phyloP scores from a whole-genome alignment of 2,329 filamentous ascomycete species.

The Calonectria leucothoes region DNA sequence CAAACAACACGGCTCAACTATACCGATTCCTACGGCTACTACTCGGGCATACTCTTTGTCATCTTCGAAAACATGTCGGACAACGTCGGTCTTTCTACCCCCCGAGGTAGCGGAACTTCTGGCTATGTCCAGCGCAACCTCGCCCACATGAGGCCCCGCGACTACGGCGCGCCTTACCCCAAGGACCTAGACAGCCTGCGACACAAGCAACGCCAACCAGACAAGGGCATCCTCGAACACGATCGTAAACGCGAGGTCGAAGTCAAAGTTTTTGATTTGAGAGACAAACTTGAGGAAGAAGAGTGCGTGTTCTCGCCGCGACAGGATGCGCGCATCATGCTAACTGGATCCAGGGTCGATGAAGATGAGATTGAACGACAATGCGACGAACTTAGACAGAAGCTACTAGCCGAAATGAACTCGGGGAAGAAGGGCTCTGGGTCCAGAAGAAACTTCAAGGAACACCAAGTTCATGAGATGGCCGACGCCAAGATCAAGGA shows the following conservation, averaged over 20 bases:
- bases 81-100: constrained; percentile 95
- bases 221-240: constrained; percentile 93
- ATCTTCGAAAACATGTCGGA: constrained; percentile 77
- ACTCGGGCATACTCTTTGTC: background rate
- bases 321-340: background rate
- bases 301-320: constrained; percentile 62
- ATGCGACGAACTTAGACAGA: constrained; percentile 56
- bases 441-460: constrained; percentile 74
- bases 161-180: constrained; percentile 81
- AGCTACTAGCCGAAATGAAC: constrained; percentile 53
- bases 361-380: constrained; percentile 90
- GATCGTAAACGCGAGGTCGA: constrained; percentile 92
- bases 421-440: constrained; percentile 46
- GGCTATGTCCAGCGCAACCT: constrained; percentile 98
- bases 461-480: constrained; percentile 95
- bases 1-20: background rate
- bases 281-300: constrained; percentile 93
- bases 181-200: constrained; percentile 75
- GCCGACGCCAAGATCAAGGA: constrained; percentile 97
- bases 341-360: constrained; percentile 67
- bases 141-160: constrained; percentile 87
- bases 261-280: constrained; percentile 90
- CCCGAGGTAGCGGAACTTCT: constrained; percentile 93
- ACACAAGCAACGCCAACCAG: constrained; percentile 85
- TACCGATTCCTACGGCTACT: background rate